Conservation (phyloP, 202 grass and related monocot species). For the Thinopyrum obtusiflorum region DNA sequence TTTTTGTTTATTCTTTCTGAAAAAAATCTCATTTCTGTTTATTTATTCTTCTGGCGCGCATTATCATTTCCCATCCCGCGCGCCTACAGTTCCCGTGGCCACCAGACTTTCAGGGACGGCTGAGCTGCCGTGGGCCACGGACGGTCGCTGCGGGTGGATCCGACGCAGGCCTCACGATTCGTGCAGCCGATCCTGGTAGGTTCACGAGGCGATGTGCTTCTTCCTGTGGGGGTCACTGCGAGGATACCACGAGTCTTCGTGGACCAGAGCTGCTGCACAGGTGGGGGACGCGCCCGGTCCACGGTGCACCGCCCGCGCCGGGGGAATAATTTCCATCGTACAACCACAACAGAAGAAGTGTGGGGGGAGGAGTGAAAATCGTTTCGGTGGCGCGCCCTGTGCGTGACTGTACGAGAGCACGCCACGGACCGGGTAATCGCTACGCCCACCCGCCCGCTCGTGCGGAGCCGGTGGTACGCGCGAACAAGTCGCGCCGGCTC, state of each 20-base stretch:
- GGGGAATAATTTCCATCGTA: constrained; percentile 2
- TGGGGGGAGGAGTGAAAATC: constrained; percentile 3
- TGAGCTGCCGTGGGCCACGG: constrained; percentile 35
- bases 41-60: neutral
- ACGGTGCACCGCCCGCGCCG: constrained; percentile 30
- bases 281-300: neutral
- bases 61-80: neutral
- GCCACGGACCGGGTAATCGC: neutral
- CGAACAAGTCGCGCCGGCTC: neutral
- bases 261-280: constrained; percentile 2
- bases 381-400: constrained; percentile 20
- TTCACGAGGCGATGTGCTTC: constrained; percentile 55
- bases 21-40: too few species aligned
- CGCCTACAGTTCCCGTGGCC: constrained; percentile 26
- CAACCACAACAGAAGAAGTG: neutral
- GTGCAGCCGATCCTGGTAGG: constrained; percentile 16
- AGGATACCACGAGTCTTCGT: constrained; percentile 5
- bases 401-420: constrained; percentile 39
- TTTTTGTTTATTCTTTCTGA: neutral
- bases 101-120: constrained; percentile 21
- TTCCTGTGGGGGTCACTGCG: constrained; percentile 12
- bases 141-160: neutral
- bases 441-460: neutral
- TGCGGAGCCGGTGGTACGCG: neutral
- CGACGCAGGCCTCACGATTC: constrained; percentile 27